phyloP scores from a whole-genome alignment of 805 yeast species.

The Candida taoyuanica region DNA sequence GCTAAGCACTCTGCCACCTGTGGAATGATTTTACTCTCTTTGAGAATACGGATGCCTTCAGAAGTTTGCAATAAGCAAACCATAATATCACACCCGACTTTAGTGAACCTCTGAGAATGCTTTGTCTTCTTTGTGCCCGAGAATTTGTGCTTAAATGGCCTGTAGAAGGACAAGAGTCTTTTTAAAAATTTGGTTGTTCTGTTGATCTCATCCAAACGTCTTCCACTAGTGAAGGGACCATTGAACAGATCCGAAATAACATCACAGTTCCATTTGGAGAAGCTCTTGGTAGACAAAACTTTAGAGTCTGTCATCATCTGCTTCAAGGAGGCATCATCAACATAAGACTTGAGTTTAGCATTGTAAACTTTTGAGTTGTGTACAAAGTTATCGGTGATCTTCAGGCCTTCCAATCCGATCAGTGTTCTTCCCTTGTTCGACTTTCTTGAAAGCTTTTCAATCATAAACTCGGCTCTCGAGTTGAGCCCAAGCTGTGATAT shows the following conservation, averaged over 20 bases:
- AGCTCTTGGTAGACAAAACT: constrained; percentile 75
- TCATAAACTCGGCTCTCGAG: constrained; percentile 37
- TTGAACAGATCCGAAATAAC: constrained; percentile 63
- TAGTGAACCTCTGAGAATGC: constrained; percentile 51
- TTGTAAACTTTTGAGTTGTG: constrained; percentile 18
- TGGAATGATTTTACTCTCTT: constrained; percentile 73
- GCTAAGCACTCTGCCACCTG: constrained; percentile 89
- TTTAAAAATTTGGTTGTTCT: constrained; percentile 83
- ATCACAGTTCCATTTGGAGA: constrained; percentile 84
- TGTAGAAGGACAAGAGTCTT: constrained; percentile 74
- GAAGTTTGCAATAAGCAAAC: constrained; percentile 55
- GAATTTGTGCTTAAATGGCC: constrained; percentile 89
- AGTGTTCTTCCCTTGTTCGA: constrained; percentile 36
- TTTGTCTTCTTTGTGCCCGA: constrained; percentile 47
- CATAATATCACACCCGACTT: constrained; percentile 72
- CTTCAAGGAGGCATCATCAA: constrained; percentile 65
- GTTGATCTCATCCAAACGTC: constrained; percentile 69
- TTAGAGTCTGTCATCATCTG: constrained; percentile 61
- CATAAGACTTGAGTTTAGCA: constrained; percentile 7
- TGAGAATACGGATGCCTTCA: constrained; percentile 63
- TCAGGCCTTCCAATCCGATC: constrained; percentile 29
- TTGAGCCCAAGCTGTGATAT: not conserved
- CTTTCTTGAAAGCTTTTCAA: constrained; percentile 41
- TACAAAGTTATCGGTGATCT: constrained; percentile 23
- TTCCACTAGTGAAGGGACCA: constrained; percentile 76